These are phyloP conservation scores for Fomitopsis serialis DNA, from an alignment of 768 basidiomycete genomes.

Conservation along the genomic window DNA sequence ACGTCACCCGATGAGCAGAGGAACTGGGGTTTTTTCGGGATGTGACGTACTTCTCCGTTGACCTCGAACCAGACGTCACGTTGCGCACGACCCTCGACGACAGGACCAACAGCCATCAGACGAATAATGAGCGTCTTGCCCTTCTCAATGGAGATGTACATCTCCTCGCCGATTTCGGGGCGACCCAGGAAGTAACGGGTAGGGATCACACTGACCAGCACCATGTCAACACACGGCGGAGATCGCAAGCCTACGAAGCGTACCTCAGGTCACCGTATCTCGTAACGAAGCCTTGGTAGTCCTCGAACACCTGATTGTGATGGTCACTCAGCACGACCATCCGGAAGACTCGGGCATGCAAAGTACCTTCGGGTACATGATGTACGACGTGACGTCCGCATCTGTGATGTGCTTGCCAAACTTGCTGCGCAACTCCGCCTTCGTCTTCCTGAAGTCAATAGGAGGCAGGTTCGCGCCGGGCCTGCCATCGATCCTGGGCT, in stretches of 20 bases:
- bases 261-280: constrained; percentile 94
- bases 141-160: constrained; percentile 93
- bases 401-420: constrained; percentile 95
- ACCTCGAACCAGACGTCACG: constrained; percentile 99
- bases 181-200: constrained; percentile 97
- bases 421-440: constrained; percentile 85
- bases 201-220: constrained; percentile 70
- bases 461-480: constrained; percentile 87
- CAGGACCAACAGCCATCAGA: constrained; percentile 91
- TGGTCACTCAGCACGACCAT: neutral
- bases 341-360: neutral
- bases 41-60: constrained; percentile 74
- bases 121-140: constrained; percentile 97
- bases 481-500: constrained; percentile 88
- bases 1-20: neutral
- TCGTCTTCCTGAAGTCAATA: constrained; percentile 94
- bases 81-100: constrained; percentile 86
- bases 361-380: constrained; percentile 94
- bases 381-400: constrained; percentile 88
- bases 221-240: neutral
- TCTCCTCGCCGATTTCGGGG: constrained; percentile 89
- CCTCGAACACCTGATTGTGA: constrained; percentile 79
- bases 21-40: neutral
- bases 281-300: constrained; percentile 91
- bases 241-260: constrained; percentile 14